Conservation (phyloP, 352 stramenopile species). For the Globisporangium parvum region DNA sequence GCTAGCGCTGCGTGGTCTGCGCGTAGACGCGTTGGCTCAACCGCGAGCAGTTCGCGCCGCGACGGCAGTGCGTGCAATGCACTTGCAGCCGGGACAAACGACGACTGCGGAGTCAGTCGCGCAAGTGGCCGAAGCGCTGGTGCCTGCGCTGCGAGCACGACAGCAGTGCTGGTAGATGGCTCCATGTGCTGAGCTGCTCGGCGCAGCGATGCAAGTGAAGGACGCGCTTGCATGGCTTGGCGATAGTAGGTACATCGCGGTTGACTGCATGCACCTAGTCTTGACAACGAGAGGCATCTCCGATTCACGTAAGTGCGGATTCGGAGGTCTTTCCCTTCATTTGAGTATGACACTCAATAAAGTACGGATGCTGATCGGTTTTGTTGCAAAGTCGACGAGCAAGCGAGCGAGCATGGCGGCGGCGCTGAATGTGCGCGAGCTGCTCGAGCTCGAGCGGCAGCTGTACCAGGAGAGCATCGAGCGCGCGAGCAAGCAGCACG, state of each 20-base stretch:
- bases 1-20: background rate
- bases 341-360: too few species aligned
- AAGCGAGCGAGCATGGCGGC: background rate
- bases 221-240: background rate
- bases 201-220: background rate
- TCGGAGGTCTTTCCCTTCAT: too few species aligned
- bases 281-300: too few species aligned
- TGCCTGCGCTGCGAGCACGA: background rate
- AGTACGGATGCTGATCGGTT: too few species aligned
- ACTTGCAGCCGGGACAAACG: background rate
- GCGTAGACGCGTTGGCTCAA: background rate
- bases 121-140: background rate
- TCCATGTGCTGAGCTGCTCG: background rate
- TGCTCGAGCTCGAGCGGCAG: slow-evolving; percentile 33
- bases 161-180: background rate
- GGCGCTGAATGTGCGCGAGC: slow-evolving; percentile 51
- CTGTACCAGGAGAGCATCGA: slow-evolving; percentile 79
- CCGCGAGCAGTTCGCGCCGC: background rate
- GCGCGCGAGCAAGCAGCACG: slow-evolving; percentile 38
- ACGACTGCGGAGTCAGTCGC: background rate
- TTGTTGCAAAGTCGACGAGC: too few species aligned
- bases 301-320: too few species aligned
- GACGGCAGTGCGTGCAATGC: too few species aligned
- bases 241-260: background rate
- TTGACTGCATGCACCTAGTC: too few species aligned